phyloP scores from a whole-genome alignment of 2,329 filamentous ascomycete genomes.

The Phaeoacremonium minimum region DNA sequence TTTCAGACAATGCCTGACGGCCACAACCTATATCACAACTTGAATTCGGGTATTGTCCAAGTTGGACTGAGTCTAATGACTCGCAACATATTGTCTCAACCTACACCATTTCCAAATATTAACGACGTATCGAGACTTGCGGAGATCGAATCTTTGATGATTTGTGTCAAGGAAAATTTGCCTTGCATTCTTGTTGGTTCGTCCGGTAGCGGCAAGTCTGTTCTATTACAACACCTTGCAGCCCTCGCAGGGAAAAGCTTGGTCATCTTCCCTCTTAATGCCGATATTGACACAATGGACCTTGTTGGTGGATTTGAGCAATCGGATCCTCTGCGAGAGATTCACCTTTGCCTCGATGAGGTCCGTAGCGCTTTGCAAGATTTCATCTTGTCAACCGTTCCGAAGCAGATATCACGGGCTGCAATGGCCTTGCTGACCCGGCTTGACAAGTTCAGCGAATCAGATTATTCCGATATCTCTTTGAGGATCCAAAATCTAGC shows the following conservation, averaged over 20 bases:
- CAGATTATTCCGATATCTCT: constrained; percentile 32
- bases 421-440: constrained; percentile 17
- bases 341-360: constrained; percentile 53
- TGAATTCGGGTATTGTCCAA: constrained; percentile 64
- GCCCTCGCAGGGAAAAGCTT: constrained; percentile 70
- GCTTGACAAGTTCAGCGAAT: too few species aligned
- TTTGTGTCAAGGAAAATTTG: constrained; percentile 81
- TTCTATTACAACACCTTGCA: constrained; percentile 75
- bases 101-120: constrained; percentile 44
- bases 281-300: constrained; percentile 95
- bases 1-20: constrained; percentile 50
- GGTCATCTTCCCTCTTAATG: constrained; percentile 83
- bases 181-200: constrained; percentile 85
- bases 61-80: constrained; percentile 71
- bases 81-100: constrained; percentile 53
- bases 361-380: constrained; percentile 36
- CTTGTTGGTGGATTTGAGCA: constrained; percentile 96
- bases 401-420: constrained; percentile 37
- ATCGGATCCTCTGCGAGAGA: constrained; percentile 72
- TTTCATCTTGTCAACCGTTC: constrained; percentile 43
- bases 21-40: constrained; percentile 68
- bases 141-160: constrained; percentile 79
- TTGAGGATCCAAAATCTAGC: constrained; percentile 33
- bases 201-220: constrained; percentile 83
- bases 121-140: constrained; percentile 54